Conservation (phyloP, 139 green algal species). For the Microglena sp. region DNA sequence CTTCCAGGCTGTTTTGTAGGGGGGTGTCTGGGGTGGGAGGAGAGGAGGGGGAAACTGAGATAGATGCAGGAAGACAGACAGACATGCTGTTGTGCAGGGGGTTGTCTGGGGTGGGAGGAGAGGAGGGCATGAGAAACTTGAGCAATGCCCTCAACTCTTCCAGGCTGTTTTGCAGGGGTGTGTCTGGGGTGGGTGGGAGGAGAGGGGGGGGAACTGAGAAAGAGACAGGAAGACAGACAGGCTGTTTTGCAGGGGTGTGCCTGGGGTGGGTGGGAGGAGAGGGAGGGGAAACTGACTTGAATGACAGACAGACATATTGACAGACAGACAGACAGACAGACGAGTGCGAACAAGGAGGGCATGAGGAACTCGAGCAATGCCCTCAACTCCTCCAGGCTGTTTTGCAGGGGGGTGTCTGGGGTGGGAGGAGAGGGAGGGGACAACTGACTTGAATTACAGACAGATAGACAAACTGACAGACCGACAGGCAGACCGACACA, state of each 20-base stretch:
- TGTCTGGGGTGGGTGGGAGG: not conserved
- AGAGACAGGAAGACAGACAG: not conserved
- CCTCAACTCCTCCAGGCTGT: constrained; percentile 55
- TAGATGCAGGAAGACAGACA: not conserved
- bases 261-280: too few species aligned
- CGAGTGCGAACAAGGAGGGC: constrained; percentile 58
- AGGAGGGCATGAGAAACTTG: not conserved
- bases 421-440: too few species aligned
- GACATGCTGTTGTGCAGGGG: too few species aligned
- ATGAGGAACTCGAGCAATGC: constrained; percentile 83
- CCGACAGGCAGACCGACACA: too few species aligned
- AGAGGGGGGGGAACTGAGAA: not conserved
- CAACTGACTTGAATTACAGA: too few species aligned
- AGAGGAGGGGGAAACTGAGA: not conserved
- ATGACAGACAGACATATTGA: too few species aligned
- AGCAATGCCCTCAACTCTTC: not conserved
- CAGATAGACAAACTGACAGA: too few species aligned
- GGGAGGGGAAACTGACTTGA: too few species aligned
- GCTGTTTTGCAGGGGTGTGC: constrained; percentile 82
- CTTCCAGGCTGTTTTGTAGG: constrained; percentile 80
- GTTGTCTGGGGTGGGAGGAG: not conserved
- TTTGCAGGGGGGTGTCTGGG: constrained; percentile 87
- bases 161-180: not conserved
- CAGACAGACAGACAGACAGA: too few species aligned
- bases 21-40: constrained; percentile 56